These are phyloP conservation scores for Trichoderma harzianum DNA, from an alignment of 2,329 filamentous ascomycete genomes.

Conservation along the genomic window DNA sequence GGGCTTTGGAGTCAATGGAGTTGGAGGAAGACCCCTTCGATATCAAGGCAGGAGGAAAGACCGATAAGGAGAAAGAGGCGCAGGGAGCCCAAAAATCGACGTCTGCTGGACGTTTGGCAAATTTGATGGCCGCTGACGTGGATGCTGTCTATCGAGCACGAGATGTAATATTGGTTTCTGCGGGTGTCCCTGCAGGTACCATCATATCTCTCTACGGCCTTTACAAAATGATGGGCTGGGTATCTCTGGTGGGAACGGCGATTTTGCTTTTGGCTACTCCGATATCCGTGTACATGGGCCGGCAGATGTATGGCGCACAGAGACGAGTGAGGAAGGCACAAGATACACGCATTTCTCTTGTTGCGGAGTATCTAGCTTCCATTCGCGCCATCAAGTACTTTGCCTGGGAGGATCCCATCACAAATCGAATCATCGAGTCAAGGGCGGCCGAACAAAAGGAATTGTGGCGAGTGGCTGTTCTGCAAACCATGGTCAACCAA, in stretches of 20 bases:
- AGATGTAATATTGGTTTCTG: conserved; percentile 46
- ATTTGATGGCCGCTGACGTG: conserved; percentile 57
- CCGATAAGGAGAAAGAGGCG: conserved; percentile 26
- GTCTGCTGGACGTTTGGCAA: conserved; percentile 51
- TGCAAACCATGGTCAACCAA: conserved; percentile 46
- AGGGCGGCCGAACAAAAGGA: conserved; percentile 51
- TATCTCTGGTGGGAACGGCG: conserved; percentile 50
- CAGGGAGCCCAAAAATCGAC: conserved; percentile 34
- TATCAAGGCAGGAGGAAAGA: conserved; percentile 5
- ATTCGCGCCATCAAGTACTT: conserved; percentile 61
- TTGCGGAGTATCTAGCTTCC: conserved; percentile 56
- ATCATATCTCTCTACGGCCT: conserved; percentile 48
- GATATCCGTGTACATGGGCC: conserved; percentile 48
- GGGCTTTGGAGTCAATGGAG: conserved; percentile 54
- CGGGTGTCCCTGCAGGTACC: conserved; percentile 47
- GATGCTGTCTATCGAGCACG: conserved; percentile 52
- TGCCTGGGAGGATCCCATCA: conserved; percentile 55
- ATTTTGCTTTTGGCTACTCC: conserved; percentile 47
- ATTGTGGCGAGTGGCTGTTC: conserved; percentile 51
- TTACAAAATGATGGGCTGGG: conserved; percentile 55
- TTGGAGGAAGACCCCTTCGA: conserved; percentile 53
- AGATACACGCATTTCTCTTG: conserved; percentile 54
- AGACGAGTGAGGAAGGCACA: conserved; percentile 53
- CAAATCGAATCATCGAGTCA: conserved; percentile 48
- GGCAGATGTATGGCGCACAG: conserved; percentile 48